phyloP scores from a whole-genome alignment of 2,329 filamentous ascomycete genomes.

The Thielaviopsis euricoi region DNA sequence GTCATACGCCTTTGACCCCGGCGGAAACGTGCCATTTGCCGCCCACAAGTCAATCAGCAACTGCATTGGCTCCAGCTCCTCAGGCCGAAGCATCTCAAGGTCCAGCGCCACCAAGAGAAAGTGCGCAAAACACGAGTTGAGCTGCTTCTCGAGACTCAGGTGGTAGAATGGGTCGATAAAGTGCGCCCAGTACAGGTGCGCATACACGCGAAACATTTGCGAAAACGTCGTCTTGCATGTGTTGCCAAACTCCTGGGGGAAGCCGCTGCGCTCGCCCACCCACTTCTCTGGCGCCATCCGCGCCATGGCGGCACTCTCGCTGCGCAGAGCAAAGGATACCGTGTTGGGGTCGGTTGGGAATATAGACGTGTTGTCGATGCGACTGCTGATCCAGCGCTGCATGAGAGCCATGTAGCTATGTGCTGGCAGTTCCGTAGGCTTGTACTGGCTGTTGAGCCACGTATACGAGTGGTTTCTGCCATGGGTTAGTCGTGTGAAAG shows the following conservation, averaged over 20 bases:
- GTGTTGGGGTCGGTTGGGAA: slow-evolving; percentile 59
- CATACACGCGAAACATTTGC: slow-evolving; percentile 82
- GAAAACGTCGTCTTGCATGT: slow-evolving; percentile 72
- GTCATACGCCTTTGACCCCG: slow-evolving; percentile 37
- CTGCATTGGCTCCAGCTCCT: slow-evolving; percentile 72
- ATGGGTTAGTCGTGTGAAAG: slow-evolving; percentile 2
- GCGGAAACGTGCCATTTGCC: slow-evolving; percentile 56
- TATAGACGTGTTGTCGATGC: slow-evolving; percentile 60
- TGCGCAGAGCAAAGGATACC: slow-evolving; percentile 35
- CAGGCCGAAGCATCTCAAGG: slow-evolving; percentile 54
- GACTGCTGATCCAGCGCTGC: slow-evolving; percentile 73
- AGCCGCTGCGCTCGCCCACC: slow-evolving; percentile 68
- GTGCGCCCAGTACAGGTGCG: slow-evolving; percentile 78
- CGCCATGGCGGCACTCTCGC: slow-evolving; percentile 31
- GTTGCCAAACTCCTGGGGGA: slow-evolving; percentile 59
- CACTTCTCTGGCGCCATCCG: slow-evolving; percentile 36
- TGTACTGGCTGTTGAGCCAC: slow-evolving; percentile 63
- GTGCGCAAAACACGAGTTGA: slow-evolving; percentile 59
- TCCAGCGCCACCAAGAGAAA: slow-evolving; percentile 52
- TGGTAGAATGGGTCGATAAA: slow-evolving; percentile 59
- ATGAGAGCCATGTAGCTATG: slow-evolving; percentile 72
- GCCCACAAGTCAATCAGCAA: slow-evolving; percentile 67
- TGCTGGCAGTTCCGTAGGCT: slow-evolving; percentile 64
- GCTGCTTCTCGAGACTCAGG: slow-evolving; percentile 48
- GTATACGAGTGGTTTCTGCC: slow-evolving; percentile 64